Percentiles rank a stretch among this genome's conserved stretches.
Evolutionary conservation across 306 rosid species (phyloP).

Genomic region (Citrullus colocynthis): DNA sequence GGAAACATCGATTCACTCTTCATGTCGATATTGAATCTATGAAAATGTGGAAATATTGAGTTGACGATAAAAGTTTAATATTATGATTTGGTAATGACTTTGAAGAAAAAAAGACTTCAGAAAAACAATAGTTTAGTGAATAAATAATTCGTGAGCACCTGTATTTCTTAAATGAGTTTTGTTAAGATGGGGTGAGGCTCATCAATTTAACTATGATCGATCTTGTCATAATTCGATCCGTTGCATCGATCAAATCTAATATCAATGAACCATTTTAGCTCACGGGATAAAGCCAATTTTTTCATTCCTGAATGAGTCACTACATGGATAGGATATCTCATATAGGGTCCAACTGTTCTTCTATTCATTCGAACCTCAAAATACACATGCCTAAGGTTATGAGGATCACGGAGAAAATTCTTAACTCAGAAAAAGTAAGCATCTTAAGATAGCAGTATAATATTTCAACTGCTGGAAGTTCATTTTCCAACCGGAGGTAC

Average conservation of each 20-base stretch:
- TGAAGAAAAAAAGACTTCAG: too few species aligned
- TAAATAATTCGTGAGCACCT: background rate
- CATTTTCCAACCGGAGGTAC: background rate
- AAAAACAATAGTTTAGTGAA: background rate
- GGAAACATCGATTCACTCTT: too few species aligned
- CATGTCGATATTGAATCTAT: too few species aligned
- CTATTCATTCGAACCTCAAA: background rate
- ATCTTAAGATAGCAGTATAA: background rate
- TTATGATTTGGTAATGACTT: too few species aligned
- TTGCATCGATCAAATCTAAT: background rate
- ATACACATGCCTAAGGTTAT: background rate
- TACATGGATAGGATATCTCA: background rate
- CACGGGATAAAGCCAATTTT: background rate
- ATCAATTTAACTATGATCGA: background rate
- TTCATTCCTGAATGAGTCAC: background rate
- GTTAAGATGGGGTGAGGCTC: background rate
- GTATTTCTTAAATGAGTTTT: background rate
- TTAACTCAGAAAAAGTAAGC: background rate
- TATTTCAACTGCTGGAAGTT: background rate
- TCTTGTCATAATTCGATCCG: background rate
- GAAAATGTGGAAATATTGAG: too few species aligned
- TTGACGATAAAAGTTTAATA: too few species aligned
- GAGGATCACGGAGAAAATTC: background rate
- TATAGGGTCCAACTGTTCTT: background rate
- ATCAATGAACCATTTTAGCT: background rate